phyloP scores from a whole-genome alignment of 1,284 basidiomycete genomes.

The Singerocomus inundabilis region DNA sequence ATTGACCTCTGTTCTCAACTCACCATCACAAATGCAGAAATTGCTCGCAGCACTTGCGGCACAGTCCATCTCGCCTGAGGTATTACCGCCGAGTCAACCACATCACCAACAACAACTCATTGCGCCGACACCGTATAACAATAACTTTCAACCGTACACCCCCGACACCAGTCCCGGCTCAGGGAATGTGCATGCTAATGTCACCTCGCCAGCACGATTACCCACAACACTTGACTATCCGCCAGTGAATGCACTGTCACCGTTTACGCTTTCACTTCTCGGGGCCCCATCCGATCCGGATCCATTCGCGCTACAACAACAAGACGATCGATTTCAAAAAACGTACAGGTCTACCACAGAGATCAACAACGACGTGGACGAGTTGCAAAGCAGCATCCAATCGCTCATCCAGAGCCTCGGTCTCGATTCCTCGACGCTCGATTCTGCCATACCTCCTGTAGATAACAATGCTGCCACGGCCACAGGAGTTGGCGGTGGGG shows the following conservation, averaged over 20 bases:
- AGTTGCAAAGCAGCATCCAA: constrained; percentile 70
- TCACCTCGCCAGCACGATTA: constrained; percentile 2
- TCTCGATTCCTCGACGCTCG: constrained; percentile 49
- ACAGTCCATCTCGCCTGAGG: constrained; percentile 24
- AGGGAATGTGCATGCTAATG: constrained; percentile 5
- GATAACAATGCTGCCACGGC: too few species aligned
- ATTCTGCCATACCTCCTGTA: constrained; percentile 16
- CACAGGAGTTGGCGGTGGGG: constrained; percentile 1
- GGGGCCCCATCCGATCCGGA: constrained; percentile 23
- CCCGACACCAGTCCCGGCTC: background rate
- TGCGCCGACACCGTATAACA: constrained; percentile 35
- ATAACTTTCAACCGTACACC: constrained; percentile 11
- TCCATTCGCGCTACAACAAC: constrained; percentile 37
- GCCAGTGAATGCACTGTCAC: constrained; percentile 12
- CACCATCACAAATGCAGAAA: constrained; percentile 68
- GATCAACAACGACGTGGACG: constrained; percentile 72
- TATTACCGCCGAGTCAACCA: constrained; percentile 18
- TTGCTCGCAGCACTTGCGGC: constrained; percentile 55
- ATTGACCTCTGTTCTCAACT: constrained; percentile 57
- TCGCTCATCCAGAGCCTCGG: constrained; percentile 72
- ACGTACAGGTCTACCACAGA: constrained; percentile 62
- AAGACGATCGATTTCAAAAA: constrained; percentile 45
- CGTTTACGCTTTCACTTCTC: constrained; percentile 24
- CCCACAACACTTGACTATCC: constrained; percentile 19
- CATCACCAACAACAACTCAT: constrained; percentile 31